Base-by-base conservation (phyloP, 2,329 filamentous ascomycete genomes). In the Xylaria sp. region DNA sequence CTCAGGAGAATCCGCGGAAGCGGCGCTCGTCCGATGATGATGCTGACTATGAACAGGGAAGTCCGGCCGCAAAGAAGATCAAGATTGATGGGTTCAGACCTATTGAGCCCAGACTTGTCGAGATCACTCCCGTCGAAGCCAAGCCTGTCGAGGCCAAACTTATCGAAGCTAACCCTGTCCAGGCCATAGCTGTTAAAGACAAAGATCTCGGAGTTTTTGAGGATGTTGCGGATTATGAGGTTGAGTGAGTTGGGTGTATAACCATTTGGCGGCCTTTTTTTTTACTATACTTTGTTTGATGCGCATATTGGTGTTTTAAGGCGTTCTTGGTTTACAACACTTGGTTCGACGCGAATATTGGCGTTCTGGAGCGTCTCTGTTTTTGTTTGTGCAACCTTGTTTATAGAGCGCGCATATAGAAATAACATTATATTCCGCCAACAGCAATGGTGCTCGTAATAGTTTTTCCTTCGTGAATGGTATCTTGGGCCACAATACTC, bases 371-470 rank as follows among this genome's bases (percentile, higher is more conserved):
- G 50, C 34, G 31, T 39, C 37, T n/a, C 9, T 56, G 3, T 56
- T 37, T 55, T 56, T 56, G 52, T 56, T 56, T 56, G 23, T 23
- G 23, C 7, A 37, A 12, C 8, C 23, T 23, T 56, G 31, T 56
- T 56, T 23, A 39, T 56, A 56, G 31, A 37, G 18, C 20, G 52
- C 31, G 3, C 10, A 39, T 56, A 37, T 37, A 56, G n/a, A 56
- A 56, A 56, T 39, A 23, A 10, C n/a, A 56, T 56, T 39, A 18
- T 15, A 37, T 55, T 6, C 52, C 52, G 9, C 10, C n/a, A 3
- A 48, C 18, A 2, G 5, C 28, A 28, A 28, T 46, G 7, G 41
- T 8, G 8, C 46, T 23, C 37, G 6, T 20, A 1, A 31, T 18
- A 55, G 23, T 56, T 5, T 9, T 7, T 4, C 23, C 9, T 3